phyloP scores from a whole-genome alignment of 192 early-diverging fungal species.

The Backusella sp. region DNA sequence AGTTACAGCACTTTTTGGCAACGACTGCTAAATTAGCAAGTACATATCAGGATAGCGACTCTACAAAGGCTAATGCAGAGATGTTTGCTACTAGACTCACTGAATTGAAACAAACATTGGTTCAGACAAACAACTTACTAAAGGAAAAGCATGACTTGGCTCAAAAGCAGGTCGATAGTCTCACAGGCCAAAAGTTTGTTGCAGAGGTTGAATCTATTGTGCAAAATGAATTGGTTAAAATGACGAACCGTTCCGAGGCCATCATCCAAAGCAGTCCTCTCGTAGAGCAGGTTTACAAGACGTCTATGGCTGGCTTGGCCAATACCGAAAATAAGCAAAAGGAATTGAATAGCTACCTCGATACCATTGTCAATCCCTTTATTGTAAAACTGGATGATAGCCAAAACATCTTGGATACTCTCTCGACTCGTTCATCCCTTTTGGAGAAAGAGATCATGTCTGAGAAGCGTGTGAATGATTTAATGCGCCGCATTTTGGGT shows the following conservation, averaged over 20 bases:
- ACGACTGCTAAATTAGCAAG: background rate
- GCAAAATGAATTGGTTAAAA: background rate
- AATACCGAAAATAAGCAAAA: background rate
- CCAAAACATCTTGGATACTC: background rate
- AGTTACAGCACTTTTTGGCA: background rate
- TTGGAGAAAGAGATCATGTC: background rate
- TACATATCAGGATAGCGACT: background rate
- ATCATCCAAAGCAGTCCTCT: background rate
- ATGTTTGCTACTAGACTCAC: background rate
- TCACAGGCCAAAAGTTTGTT: background rate
- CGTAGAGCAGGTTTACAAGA: background rate
- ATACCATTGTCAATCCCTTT: background rate
- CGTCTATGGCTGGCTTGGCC: background rate
- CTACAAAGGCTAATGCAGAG: background rate
- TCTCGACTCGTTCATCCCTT: background rate
- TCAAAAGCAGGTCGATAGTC: background rate
- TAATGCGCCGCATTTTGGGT: constrained; percentile 17
- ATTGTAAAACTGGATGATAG: background rate
- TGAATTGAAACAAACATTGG: background rate
- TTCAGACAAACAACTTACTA: background rate
- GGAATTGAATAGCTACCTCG: background rate
- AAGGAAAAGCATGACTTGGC: background rate
- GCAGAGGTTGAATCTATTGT: background rate
- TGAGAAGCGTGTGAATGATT: constrained; percentile 10
- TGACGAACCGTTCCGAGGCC: background rate